Conservation (phyloP, 2,329 filamentous ascomycete species). For the Pestalotiopsis sp. region DNA sequence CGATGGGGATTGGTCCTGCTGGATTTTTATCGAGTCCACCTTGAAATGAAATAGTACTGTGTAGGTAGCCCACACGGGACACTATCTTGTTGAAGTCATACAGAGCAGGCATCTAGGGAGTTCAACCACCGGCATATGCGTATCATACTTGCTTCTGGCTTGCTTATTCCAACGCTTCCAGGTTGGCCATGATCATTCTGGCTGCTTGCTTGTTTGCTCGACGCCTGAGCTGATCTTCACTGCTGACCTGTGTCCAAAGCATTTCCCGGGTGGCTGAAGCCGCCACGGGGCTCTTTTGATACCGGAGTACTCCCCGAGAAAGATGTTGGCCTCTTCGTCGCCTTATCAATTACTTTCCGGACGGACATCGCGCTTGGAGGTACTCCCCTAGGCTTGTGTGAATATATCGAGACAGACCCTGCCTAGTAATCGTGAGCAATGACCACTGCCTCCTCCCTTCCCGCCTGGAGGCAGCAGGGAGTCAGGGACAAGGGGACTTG, state of each 20-base stretch:
- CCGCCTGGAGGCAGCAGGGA: not conserved
- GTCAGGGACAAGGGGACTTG: not conserved
- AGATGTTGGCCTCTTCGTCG: not conserved
- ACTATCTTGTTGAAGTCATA: slow-evolving; percentile 21
- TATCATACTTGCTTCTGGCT: slow-evolving; percentile 41
- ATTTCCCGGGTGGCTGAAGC: too few relatives aligned
- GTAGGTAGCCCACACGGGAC: slow-evolving; percentile 17
- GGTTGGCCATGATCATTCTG: slow-evolving; percentile 20
- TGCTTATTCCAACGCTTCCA: slow-evolving; percentile 11
- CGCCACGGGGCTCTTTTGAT: too few relatives aligned
- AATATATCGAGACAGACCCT: not conserved
- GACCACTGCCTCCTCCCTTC: not conserved
- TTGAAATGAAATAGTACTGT: slow-evolving; percentile 21
- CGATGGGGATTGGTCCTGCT: slow-evolving; percentile 3
- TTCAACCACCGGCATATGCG: slow-evolving; percentile 35
- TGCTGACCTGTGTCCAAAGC: not conserved
- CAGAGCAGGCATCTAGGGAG: slow-evolving; percentile 19
- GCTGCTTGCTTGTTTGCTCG: slow-evolving; percentile 13
- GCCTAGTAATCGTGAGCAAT: not conserved
- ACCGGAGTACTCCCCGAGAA: too few relatives aligned
- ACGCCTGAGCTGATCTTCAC: not conserved
- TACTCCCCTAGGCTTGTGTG: not conserved
- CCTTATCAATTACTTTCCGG: not conserved
- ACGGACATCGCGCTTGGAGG: not conserved
- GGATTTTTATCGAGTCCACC: slow-evolving; percentile 22